Conservation (phyloP, 345 rosid species). For the Cardamine chenopodiifolia region DNA sequence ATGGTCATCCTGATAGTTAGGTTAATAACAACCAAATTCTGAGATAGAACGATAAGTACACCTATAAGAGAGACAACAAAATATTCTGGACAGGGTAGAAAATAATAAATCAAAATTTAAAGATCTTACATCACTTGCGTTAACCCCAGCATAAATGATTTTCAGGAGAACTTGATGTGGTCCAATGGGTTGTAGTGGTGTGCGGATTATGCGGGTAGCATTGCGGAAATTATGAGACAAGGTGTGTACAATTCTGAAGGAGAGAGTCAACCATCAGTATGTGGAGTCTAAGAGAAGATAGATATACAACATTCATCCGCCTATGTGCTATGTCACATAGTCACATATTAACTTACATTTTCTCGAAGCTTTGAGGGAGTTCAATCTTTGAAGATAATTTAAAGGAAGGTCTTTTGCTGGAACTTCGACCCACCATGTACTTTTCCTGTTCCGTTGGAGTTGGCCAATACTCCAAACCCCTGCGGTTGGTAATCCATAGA, state of each 20-base stretch:
- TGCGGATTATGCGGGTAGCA: constrained; percentile 65
- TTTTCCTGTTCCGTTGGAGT: constrained; percentile 67
- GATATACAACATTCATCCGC: neutral
- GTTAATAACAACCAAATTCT: too few species aligned
- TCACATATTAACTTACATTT: constrained; percentile 61
- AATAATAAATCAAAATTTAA: constrained; percentile 17
- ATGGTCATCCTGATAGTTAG: too few species aligned
- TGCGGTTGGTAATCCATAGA: constrained; percentile 88
- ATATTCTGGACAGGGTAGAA: neutral
- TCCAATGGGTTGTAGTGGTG: constrained; percentile 63
- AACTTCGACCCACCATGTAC: constrained; percentile 58
- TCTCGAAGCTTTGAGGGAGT: constrained; percentile 81
- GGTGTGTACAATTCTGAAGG: constrained; percentile 82
- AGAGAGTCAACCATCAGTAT: constrained; percentile 31
- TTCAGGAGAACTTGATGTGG: constrained; percentile 78
- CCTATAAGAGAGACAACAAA: neutral
- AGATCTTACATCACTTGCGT: constrained; percentile 97
- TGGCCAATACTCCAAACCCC: constrained; percentile 96
- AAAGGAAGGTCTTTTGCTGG: constrained; percentile 45
- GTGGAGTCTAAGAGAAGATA: neutral
- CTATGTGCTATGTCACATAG: constrained; percentile 2
- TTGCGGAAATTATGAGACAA: constrained; percentile 83
- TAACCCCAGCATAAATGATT: constrained; percentile 91
- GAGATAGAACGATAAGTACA: neutral
- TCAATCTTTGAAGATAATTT: constrained; percentile 49